phyloP scores from a whole-genome alignment of 257 asterid species.

The Rehmannia glutinosa region DNA sequence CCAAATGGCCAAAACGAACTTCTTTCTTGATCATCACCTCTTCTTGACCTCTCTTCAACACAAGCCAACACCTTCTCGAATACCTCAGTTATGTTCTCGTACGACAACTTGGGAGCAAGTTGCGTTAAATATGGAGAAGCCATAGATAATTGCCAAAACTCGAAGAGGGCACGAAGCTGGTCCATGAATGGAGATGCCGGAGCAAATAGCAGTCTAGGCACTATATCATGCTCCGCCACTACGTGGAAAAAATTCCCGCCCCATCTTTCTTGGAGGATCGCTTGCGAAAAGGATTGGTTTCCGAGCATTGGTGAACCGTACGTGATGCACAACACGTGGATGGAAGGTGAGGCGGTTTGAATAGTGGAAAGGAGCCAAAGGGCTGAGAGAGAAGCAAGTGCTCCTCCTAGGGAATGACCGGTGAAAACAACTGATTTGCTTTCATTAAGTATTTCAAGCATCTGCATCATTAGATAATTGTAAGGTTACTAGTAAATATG shows the following conservation, averaged over 20 bases:
- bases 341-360: slow-evolving; percentile 35
- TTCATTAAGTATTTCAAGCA: slow-evolving; percentile 44
- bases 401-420: slow-evolving; percentile 81
- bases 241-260: slow-evolving; percentile 75
- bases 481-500: neutral
- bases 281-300: slow-evolving; percentile 53
- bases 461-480: slow-evolving; percentile 38
- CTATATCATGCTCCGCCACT: slow-evolving; percentile 61
- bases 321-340: slow-evolving; percentile 57
- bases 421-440: slow-evolving; percentile 66
- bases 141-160: slow-evolving; percentile 47
- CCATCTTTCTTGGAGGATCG: slow-evolving; percentile 76
- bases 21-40: slow-evolving; percentile 17
- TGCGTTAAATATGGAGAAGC: slow-evolving; percentile 24
- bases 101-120: slow-evolving; percentile 24
- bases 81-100: slow-evolving; percentile 29
- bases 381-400: slow-evolving; percentile 74
- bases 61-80: slow-evolving; percentile 34
- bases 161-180: slow-evolving; percentile 36
- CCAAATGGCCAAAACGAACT: slow-evolving; percentile 69
- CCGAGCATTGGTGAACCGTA: slow-evolving; percentile 88
- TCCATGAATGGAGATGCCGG: slow-evolving; percentile 39
- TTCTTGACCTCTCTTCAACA: slow-evolving; percentile 30
- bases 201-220: slow-evolving; percentile 70
- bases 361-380: slow-evolving; percentile 61